phyloP scores from a whole-genome alignment of 1,284 basidiomycete species.

The Ganoderma resinaceum region DNA sequence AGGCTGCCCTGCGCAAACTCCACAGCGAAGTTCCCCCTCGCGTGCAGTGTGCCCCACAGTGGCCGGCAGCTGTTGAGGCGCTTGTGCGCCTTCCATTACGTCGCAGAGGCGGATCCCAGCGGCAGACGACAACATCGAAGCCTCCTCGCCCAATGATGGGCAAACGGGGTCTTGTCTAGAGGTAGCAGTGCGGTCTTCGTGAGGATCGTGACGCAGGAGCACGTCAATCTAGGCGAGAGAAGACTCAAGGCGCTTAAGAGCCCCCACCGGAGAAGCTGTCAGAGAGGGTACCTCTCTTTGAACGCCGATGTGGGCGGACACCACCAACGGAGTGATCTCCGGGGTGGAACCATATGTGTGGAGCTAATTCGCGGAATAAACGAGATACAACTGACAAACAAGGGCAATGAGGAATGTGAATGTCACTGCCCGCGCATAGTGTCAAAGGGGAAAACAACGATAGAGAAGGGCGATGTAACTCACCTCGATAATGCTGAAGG shows the following conservation, averaged over 20 bases:
- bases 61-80: neutral
- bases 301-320: neutral
- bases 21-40: neutral
- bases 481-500: neutral
- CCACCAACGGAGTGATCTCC: neutral
- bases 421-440: neutral
- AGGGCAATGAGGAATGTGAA: neutral
- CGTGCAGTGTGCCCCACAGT: neutral
- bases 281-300: neutral
- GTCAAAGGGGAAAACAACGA: neutral
- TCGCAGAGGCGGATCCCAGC: neutral
- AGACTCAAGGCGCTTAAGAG: neutral
- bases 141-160: too few relatives aligned
- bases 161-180: neutral
- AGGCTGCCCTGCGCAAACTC: neutral
- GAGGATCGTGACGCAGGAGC: neutral
- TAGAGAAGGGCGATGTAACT: neutral
- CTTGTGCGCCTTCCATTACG: neutral
- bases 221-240: neutral
- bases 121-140: neutral
- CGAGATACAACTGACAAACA: neutral
- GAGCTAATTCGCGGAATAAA: neutral
- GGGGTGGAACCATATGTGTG: neutral
- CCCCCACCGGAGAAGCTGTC: neutral
- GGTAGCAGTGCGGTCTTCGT: neutral